phyloP scores from a whole-genome alignment of 2,329 filamentous ascomycete species.

The Cercospora citrullina region DNA sequence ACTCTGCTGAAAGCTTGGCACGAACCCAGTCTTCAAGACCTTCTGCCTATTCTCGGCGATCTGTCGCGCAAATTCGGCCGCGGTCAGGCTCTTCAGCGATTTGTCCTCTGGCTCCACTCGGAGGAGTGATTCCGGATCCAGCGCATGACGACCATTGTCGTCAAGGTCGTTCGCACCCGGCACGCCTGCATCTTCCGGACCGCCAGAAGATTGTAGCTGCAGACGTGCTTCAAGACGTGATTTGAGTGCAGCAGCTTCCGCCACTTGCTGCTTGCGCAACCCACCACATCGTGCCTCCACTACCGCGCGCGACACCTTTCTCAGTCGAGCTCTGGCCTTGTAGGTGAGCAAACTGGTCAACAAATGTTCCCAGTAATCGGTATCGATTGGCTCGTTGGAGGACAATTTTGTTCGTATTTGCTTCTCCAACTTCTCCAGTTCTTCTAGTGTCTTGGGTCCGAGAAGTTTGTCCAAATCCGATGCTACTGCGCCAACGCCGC shows the following conservation, averaged over 20 bases:
- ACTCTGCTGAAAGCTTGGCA: conserved; percentile 52
- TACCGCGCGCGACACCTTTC: conserved; percentile 74
- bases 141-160: conserved; percentile 28
- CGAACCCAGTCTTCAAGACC: conserved; percentile 64
- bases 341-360: conserved; percentile 80
- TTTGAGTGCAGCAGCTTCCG: conserved; percentile 61
- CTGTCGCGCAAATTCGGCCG: conserved; percentile 58
- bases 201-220: conserved; percentile 7
- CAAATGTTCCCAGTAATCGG: conserved; percentile 96
- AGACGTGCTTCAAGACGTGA: conserved; percentile 52
- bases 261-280: conserved; percentile 66
- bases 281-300: conserved; percentile 66
- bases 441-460: conserved; percentile 78
- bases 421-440: conserved; percentile 80
- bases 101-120: conserved; percentile 67
- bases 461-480: conserved; percentile 87
- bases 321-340: conserved; percentile 86
- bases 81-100: conserved; percentile 57
- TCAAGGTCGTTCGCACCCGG: not conserved
- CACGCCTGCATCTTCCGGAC: not conserved
- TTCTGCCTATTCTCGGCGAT: conserved; percentile 61
- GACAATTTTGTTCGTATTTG: conserved; percentile 85
- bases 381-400: conserved; percentile 89
- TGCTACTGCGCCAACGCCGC: conserved; percentile 78
- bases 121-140: conserved; percentile 67